A percentile compares a stretch with the other conserved stretches of the same genome.
Evolutionary conservation across 306 rosid species (phyloP).

Genomic region (Lathyrus aphaca): DNA sequence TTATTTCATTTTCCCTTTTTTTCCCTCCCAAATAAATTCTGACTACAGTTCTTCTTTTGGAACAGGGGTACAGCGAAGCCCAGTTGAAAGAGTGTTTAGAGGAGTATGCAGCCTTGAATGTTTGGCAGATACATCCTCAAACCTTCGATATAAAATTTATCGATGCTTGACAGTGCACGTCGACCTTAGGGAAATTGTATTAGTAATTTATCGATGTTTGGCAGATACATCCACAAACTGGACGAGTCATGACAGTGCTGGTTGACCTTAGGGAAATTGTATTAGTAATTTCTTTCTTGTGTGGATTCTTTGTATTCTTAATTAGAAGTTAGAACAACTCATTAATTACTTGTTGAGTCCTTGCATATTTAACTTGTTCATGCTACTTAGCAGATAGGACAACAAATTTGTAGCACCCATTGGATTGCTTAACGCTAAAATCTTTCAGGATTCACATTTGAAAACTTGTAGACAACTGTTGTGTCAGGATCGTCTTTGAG

Average conservation of each 20-base stretch:
- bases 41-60: slow-evolving; percentile 32
- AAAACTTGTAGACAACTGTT: no score
- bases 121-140: slow-evolving; percentile 96
- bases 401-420: neutral
- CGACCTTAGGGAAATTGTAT: slow-evolving; percentile 26
- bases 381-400: neutral
- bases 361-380: slow-evolving; percentile 1
- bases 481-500: no score
- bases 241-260: slow-evolving; percentile 6
- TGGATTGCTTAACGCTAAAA: neutral
- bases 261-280: slow-evolving; percentile 22
- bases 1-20: neutral
- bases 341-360: neutral
- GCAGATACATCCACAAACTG: slow-evolving; percentile 20
- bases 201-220: no score
- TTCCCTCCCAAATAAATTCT: slow-evolving; percentile 5
- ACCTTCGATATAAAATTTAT: slow-evolving; percentile 91
- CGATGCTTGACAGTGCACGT: slow-evolving; percentile 58
- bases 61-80: slow-evolving; percentile 98
- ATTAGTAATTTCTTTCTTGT: slow-evolving; percentile 21
- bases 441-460: neutral
- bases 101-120: slow-evolving; percentile 96
- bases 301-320: slow-evolving; percentile 33
- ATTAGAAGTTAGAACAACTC: slow-evolving; percentile 13
- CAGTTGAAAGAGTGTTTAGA: slow-evolving; percentile 92